These are phyloP conservation scores for Wickerhamiella musiphila DNA, from an alignment of 805 yeast species.

Conservation along the genomic window DNA sequence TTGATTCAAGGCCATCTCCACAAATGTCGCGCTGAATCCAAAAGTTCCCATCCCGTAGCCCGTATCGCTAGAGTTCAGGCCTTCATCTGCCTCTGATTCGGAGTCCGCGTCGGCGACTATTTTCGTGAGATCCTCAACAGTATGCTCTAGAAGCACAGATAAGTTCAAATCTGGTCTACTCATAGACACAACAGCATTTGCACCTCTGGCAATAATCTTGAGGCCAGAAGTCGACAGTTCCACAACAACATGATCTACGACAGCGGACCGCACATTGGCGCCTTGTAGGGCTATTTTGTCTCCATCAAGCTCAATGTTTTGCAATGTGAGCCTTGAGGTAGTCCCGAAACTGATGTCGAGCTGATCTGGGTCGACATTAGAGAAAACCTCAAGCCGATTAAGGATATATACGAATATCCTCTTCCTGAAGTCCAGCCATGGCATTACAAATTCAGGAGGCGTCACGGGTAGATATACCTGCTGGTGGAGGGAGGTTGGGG, in stretches of 20 bases:
- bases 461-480: too few species aligned
- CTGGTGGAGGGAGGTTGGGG: too few species aligned
- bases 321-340: conserved; percentile 23
- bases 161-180: conserved; percentile 12
- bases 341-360: conserved; percentile 63
- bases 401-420: conserved; percentile 62
- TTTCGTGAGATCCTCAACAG: conserved; percentile 8
- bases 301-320: conserved; percentile 54
- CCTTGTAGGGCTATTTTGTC: conserved; percentile 51
- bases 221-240: conserved; percentile 55
- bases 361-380: conserved; percentile 66
- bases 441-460: conserved; percentile 12
- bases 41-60: conserved; percentile 19
- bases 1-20: conserved; percentile 24
- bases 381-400: conserved; percentile 64
- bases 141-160: conserved; percentile 11
- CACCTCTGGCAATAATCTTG: conserved; percentile 36
- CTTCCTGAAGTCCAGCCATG: conserved; percentile 46
- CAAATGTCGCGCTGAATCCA: conserved; percentile 19
- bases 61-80: conserved; percentile 3
- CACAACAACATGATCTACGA: conserved; percentile 35
- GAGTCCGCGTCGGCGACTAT: conserved; percentile 2
- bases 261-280: conserved; percentile 42
- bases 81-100: conserved; percentile 8
- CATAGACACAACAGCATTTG: conserved; percentile 27